Evolutionary conservation across 768 basidiomycete species (phyloP).

Genomic region (Boletus sensibilis): DNA sequence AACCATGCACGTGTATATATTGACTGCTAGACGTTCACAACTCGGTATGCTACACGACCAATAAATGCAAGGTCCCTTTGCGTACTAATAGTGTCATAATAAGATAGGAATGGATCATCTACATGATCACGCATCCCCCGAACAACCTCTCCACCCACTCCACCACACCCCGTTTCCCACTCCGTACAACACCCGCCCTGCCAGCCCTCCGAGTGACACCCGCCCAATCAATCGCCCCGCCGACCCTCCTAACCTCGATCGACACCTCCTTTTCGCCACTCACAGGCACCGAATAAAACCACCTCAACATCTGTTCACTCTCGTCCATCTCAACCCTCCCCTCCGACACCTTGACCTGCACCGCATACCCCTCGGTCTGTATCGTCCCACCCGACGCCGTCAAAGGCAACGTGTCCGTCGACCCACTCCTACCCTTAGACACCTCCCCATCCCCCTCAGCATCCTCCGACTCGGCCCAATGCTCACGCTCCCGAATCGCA

Average conservation of each 20-base stretch:
- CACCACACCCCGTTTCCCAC: neutral
- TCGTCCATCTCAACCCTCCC: slow-evolving; percentile 50
- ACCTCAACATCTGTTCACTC: slow-evolving; percentile 49
- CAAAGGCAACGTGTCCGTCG: slow-evolving; percentile 17
- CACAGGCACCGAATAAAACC: slow-evolving; percentile 44
- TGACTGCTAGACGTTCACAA: neutral
- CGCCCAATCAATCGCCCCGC: slow-evolving; percentile 39
- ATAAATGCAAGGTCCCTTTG: neutral
- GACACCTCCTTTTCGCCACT: slow-evolving; percentile 31
- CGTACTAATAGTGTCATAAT: slow-evolving; percentile 9
- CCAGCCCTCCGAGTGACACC: neutral
- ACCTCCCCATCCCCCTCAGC: neutral
- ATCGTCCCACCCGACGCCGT: slow-evolving; percentile 11
- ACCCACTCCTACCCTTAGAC: slow-evolving; percentile 1
- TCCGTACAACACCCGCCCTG: neutral
- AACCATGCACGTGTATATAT: neutral
- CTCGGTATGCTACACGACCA: neutral
- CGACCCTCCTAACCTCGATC: slow-evolving; percentile 42
- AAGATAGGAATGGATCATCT: slow-evolving; percentile 4
- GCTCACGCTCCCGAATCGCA: neutral
- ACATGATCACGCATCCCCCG: slow-evolving; percentile 28
- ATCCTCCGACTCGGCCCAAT: neutral
- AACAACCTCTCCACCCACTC: slow-evolving; percentile 17
- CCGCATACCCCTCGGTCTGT: slow-evolving; percentile 33
- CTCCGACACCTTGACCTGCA: slow-evolving; percentile 44